Conservation (phyloP, 331 rosid species). For the Pyracantha coccinea region DNA sequence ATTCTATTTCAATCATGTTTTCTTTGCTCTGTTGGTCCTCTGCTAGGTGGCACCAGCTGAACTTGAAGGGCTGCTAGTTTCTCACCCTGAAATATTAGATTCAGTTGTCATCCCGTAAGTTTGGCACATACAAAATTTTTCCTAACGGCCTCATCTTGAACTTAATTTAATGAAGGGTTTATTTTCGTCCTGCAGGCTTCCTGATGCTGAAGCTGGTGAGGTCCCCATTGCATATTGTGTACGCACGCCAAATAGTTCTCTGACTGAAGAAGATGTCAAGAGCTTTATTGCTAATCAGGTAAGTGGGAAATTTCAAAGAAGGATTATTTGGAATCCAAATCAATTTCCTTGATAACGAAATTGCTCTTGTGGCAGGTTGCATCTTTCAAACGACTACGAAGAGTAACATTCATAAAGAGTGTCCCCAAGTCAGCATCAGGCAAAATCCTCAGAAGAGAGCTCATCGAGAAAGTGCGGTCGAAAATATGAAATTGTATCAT, state of each 20-base stretch:
- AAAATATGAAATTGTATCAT: slow-evolving; percentile 32
- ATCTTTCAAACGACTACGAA: slow-evolving; percentile 64
- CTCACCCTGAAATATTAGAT: slow-evolving; percentile 82
- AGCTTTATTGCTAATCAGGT: slow-evolving; percentile 65
- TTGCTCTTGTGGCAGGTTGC: slow-evolving; percentile 48
- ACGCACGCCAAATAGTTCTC: slow-evolving; percentile 51
- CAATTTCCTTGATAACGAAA: background rate
- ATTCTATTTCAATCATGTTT: background rate
- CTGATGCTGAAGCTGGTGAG: slow-evolving; percentile 91
- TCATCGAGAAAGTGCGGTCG: slow-evolving; percentile 65
- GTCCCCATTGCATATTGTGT: slow-evolving; percentile 56
- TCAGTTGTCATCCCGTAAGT: slow-evolving; percentile 95
- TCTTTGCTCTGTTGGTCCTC: background rate
- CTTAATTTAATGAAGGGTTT: background rate
- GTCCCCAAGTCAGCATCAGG: slow-evolving; percentile 82
- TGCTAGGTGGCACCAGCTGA: slow-evolving; percentile 89
- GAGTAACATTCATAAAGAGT: slow-evolving; percentile 61
- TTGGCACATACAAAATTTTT: background rate
- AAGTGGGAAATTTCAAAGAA: background rate
- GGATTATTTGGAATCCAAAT: background rate
- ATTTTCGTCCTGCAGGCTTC: slow-evolving; percentile 36
- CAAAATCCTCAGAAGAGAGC: slow-evolving; percentile 86
- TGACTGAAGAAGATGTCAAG: slow-evolving; percentile 57
- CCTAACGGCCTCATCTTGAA: background rate
- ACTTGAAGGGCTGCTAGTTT: slow-evolving; percentile 78